Percentiles rank a stretch among this genome's conserved stretches.
phyloP scores from a whole-genome alignment of 2,329 filamentous ascomycete genomes.

The Penicillium rolfsii region DNA sequence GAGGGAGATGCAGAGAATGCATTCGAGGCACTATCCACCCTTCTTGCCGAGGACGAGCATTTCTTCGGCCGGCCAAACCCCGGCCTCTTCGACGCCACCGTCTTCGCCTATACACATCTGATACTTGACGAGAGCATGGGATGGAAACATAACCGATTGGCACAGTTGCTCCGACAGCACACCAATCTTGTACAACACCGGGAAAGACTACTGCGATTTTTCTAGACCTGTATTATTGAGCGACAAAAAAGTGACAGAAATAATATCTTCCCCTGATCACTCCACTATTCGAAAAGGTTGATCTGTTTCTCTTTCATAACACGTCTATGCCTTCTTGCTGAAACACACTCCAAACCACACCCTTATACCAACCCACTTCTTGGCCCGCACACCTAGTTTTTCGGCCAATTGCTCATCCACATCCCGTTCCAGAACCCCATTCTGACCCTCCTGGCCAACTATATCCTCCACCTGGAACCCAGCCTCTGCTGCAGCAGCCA shows the following conservation, averaged over 20 bases:
- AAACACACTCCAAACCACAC: slow-evolving; percentile 60
- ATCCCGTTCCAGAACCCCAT: slow-evolving; percentile 47
- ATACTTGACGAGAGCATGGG: slow-evolving; percentile 66
- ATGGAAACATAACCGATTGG: slow-evolving; percentile 68
- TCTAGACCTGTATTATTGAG: slow-evolving; percentile 33
- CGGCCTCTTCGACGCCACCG: slow-evolving; percentile 79
- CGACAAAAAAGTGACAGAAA: slow-evolving; percentile 11
- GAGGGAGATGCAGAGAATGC: slow-evolving; percentile 65
- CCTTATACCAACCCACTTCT: slow-evolving; percentile 64
- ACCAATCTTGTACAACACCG: slow-evolving; percentile 68
- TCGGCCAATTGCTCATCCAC: slow-evolving; percentile 61
- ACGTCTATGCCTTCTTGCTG: slow-evolving; percentile 34
- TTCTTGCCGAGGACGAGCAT: slow-evolving; percentile 62
- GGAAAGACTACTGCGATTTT: slow-evolving; percentile 61
- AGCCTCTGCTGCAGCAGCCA: slow-evolving; percentile 52
- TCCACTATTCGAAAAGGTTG: neutral
- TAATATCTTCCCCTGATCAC: slow-evolving; percentile 12
- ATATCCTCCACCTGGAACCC: slow-evolving; percentile 51
- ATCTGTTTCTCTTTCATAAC: neutral
- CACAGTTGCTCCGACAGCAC: slow-evolving; percentile 59
- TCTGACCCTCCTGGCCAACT: slow-evolving; percentile 9
- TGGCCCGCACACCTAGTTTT: slow-evolving; percentile 61
- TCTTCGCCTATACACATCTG: slow-evolving; percentile 88
- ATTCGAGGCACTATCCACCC: slow-evolving; percentile 62
- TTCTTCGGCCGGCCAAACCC: slow-evolving; percentile 65